These are phyloP conservation scores for Pythium biforme DNA, from an alignment of 352 stramenopile species.

Conservation along the genomic window DNA sequence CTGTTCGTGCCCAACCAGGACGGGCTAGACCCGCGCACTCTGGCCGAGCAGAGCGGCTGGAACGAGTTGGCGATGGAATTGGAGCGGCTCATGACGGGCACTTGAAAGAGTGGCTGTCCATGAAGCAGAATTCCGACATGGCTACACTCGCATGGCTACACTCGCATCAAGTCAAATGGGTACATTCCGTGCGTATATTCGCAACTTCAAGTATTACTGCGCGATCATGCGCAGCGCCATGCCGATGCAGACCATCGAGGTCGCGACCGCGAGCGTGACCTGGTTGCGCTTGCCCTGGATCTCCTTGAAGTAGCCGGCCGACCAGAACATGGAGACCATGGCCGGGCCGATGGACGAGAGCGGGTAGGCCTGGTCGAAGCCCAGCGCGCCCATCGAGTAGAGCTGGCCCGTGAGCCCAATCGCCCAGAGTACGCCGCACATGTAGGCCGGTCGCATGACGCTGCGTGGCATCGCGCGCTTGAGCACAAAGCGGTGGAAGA, in stretches of 20 bases:
- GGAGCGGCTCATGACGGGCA: background rate
- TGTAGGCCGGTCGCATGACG: slow-evolving; percentile 77
- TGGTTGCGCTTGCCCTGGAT: slow-evolving; percentile 72
- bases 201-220: slow-evolving; percentile 10
- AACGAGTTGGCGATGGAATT: slow-evolving; percentile 5
- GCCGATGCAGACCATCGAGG: slow-evolving; percentile 60
- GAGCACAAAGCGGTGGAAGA: slow-evolving; percentile 75
- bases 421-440: slow-evolving; percentile 77
- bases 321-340: slow-evolving; percentile 87
- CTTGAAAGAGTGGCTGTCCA: too few relatives aligned
- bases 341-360: slow-evolving; percentile 76
- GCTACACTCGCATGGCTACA: too few relatives aligned
- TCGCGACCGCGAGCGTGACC: slow-evolving; percentile 54
- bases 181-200: background rate
- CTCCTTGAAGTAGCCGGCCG: slow-evolving; percentile 77
- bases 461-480: slow-evolving; percentile 75
- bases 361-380: slow-evolving; percentile 83
- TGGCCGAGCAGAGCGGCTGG: slow-evolving; percentile 38
- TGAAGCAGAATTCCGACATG: background rate
- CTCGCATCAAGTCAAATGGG: background rate
- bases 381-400: slow-evolving; percentile 67
- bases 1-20: slow-evolving; percentile 58
- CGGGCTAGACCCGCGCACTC: slow-evolving; percentile 38
- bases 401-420: slow-evolving; percentile 67
- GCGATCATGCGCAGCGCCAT: slow-evolving; percentile 68